Conservation (phyloP, 169 alveolate species). For the Cyclospora cayetanensis region DNA sequence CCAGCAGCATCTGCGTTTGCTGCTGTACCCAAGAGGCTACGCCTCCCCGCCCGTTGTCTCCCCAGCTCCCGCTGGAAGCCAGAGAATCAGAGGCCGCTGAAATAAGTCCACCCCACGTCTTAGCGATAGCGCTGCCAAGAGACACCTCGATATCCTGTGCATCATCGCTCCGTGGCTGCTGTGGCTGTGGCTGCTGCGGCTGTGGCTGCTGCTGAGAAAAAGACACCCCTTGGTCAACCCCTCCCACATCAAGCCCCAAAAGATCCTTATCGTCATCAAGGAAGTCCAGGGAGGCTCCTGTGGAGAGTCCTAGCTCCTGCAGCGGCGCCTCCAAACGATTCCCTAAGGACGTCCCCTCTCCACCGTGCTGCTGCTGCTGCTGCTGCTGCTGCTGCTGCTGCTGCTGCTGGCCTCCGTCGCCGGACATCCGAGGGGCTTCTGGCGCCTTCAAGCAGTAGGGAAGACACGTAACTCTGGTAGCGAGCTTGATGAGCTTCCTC, state of each 20-base stretch:
- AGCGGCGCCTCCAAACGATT: not conserved
- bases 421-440: not conserved
- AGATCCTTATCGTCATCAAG: not conserved
- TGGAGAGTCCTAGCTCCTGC: not conserved
- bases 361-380: constrained; percentile 9
- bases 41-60: not conserved
- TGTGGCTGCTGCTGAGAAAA: not conserved
- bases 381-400: constrained; percentile 38
- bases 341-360: not conserved
- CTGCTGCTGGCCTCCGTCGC: not conserved
- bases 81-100: constrained; percentile 19
- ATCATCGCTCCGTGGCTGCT: not conserved
- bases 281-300: not conserved
- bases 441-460: not conserved
- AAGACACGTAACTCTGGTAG: constrained; percentile 7
- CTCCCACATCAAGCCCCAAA: not conserved
- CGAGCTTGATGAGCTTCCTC: not conserved
- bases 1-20: constrained; percentile 24
- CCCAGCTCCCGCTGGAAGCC: not conserved
- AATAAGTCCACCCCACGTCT: not conserved
- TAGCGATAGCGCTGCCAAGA: not conserved
- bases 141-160: not conserved
- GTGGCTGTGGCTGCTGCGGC: constrained; percentile 29
- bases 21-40: constrained; percentile 44
- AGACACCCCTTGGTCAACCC: not conserved